These are phyloP conservation scores for Coemansia aciculifera DNA, from an alignment of 192 early-diverging fungal species.

Conservation along the genomic window DNA sequence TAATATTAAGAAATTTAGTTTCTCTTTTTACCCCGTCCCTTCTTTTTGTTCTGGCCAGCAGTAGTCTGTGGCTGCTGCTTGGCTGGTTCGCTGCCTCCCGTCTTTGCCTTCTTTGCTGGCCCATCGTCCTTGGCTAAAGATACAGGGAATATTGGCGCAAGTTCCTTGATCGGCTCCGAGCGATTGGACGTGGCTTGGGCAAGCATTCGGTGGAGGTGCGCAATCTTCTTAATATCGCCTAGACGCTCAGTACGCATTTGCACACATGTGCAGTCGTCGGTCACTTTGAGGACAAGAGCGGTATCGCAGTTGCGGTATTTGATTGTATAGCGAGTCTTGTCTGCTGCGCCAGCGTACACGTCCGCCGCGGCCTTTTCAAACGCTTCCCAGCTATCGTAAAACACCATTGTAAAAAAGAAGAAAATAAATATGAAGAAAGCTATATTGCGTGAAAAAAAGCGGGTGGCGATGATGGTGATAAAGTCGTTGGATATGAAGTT, in stretches of 20 bases:
- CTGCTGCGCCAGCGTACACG: slow-evolving; percentile 34
- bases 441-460: neutral
- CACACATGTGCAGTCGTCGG: slow-evolving; percentile 43
- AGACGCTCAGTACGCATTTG: slow-evolving; percentile 45
- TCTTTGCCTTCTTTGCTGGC: slow-evolving; percentile 16
- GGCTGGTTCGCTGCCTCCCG: neutral
- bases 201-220: slow-evolving; percentile 35
- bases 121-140: slow-evolving; percentile 5
- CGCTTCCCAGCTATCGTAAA: slow-evolving; percentile 37
- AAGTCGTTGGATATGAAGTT: neutral
- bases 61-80: slow-evolving; percentile 17
- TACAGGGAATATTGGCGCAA: slow-evolving; percentile 30
- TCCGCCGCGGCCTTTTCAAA: slow-evolving; percentile 35
- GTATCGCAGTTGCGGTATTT: slow-evolving; percentile 52
- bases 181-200: slow-evolving; percentile 34
- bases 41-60: slow-evolving; percentile 16
- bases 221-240: slow-evolving; percentile 39
- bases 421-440: neutral
- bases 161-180: slow-evolving; percentile 18
- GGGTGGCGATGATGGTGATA: neutral
- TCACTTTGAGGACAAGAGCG: slow-evolving; percentile 45
- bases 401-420: slow-evolving; percentile 29
- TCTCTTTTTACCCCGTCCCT: slow-evolving; percentile 11
- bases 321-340: slow-evolving; percentile 40
- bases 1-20: neutral